Evolutionary conservation across 2,329 filamentous ascomycete species (phyloP), one percentile per base, ranked within the genome.

Genomic region (Coniochaeta sp.): DNA sequence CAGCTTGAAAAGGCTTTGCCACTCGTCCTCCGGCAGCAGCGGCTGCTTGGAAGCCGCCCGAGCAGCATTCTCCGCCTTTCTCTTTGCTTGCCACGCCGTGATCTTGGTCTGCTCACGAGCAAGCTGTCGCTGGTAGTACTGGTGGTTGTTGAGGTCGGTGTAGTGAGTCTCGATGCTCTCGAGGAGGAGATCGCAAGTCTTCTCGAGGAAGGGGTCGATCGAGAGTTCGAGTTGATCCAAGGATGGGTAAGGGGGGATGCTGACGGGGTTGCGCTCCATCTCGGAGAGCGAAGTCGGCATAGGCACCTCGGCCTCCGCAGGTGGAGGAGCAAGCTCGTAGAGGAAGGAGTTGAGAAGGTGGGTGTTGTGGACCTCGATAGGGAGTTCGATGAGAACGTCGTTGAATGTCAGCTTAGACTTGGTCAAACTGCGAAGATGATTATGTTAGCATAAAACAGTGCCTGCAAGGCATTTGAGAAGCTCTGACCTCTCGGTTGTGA

Each of bases 101-200:
- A 99, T 97, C 85, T 98, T 99, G 70, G 89, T 80, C 80, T 99
- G 95, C 80, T 99, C 95, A 68, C 95, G 90, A 59, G 88, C 89
- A 61, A 98, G 83, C 72, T 96, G 92, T 70, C 95, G 87, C 79
- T 97, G 92, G 81, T 97, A 97, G 84, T 85, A 86, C 77, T 97
- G 93, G 81, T 96, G 95, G 84, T 99, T 99, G 86, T 98, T 98
- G 74, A 96, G 89, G 78, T 99, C 95, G 62, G 93, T 96, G 80
- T 98, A 95, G 81, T 99, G 95, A 60, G 89, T 89, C 81, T 99
- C 95, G 74, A 99, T 96, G 81, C 89, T 92, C 72, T 99, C 95
- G 64, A 98, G 87, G 61, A 99, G 86, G 67, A 97, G 86, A 73
- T 99, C 93, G 79, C 92, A 96, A 58, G 93, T 96, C 85, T 97